Conservation (phyloP, 768 basidiomycete species). For the Butyriboletus loyo region DNA sequence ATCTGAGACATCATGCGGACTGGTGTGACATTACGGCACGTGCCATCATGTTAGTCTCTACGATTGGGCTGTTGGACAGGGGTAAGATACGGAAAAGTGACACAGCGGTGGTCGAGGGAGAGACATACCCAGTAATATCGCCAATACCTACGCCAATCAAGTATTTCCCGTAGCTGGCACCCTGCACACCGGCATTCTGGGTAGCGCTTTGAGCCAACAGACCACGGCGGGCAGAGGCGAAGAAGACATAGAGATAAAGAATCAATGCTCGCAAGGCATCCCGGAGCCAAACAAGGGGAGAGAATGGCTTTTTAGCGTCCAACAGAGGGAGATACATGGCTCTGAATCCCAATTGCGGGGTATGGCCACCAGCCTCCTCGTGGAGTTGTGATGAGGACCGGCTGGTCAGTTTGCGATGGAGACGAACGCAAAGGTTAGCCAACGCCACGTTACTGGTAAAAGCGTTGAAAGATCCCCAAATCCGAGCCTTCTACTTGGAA, state of each 20-base stretch:
- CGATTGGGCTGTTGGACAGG: slow-evolving; percentile 51
- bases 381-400: not conserved
- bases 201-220: slow-evolving; percentile 17
- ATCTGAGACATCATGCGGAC: not conserved
- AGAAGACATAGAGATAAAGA: slow-evolving; percentile 45
- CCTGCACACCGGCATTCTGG: not conserved
- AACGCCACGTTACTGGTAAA: not conserved
- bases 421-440: not conserved
- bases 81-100: not conserved
- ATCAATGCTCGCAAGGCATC: slow-evolving; percentile 39
- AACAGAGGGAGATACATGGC: slow-evolving; percentile 24
- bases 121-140: slow-evolving; percentile 68
- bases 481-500: not conserved
- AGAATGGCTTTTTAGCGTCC: slow-evolving; percentile 14
- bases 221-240: slow-evolving; percentile 33
- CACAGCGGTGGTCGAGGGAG: not conserved
- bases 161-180: slow-evolving; percentile 17
- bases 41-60: slow-evolving; percentile 85
- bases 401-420: not conserved
- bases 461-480: not conserved
- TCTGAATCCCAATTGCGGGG: no score
- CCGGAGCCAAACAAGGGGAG: slow-evolving; percentile 25
- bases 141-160: slow-evolving; percentile 41
- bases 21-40: slow-evolving; percentile 6
- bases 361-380: no score